phyloP scores from a whole-genome alignment of 2,329 filamentous ascomycete species.

The Nigrograna mackinnonii region DNA sequence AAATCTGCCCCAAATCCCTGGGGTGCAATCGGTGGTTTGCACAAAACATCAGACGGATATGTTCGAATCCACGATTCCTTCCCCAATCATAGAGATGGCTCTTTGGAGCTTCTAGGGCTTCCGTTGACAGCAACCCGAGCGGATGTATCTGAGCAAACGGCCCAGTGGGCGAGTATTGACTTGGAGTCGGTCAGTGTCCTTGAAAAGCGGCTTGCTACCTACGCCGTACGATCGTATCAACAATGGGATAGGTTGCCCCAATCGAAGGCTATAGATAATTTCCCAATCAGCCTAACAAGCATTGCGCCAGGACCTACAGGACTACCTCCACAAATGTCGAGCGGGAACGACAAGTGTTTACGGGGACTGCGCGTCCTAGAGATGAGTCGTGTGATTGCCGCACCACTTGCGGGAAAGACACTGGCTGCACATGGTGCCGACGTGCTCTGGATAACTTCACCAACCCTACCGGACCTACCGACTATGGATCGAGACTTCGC shows the following conservation, averaged over 20 bases:
- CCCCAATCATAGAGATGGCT: slow-evolving; percentile 52
- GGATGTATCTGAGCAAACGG: slow-evolving; percentile 44
- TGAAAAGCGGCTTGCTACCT: neutral
- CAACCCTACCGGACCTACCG: slow-evolving; percentile 47
- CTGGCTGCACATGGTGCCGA: slow-evolving; percentile 51
- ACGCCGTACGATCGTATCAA: slow-evolving; percentile 51
- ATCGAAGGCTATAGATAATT: slow-evolving; percentile 46
- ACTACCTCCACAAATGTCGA: neutral
- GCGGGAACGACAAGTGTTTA: slow-evolving; percentile 33
- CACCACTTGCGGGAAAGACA: slow-evolving; percentile 46
- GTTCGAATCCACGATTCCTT: slow-evolving; percentile 61
- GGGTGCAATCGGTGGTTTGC: slow-evolving; percentile 55
- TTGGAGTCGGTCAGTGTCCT: slow-evolving; percentile 56
- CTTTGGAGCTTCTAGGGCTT: slow-evolving; percentile 49
- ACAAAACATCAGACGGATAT: slow-evolving; percentile 55
- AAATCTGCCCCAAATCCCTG: slow-evolving; percentile 37
- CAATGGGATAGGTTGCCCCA: slow-evolving; percentile 59
- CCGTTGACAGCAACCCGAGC: slow-evolving; percentile 33
- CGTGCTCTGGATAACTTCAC: slow-evolving; percentile 51
- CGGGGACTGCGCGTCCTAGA: slow-evolving; percentile 46
- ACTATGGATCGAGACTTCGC: slow-evolving; percentile 47
- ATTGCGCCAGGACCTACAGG: slow-evolving; percentile 15
- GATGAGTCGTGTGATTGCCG: slow-evolving; percentile 50
- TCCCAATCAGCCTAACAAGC: slow-evolving; percentile 51
- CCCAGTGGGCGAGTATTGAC: slow-evolving; percentile 49